A percentile compares a stretch with the other conserved stretches of the same genome.
phyloP scores from a whole-genome alignment of 345 rosid genomes.

The Boechera divaricarpa region DNA sequence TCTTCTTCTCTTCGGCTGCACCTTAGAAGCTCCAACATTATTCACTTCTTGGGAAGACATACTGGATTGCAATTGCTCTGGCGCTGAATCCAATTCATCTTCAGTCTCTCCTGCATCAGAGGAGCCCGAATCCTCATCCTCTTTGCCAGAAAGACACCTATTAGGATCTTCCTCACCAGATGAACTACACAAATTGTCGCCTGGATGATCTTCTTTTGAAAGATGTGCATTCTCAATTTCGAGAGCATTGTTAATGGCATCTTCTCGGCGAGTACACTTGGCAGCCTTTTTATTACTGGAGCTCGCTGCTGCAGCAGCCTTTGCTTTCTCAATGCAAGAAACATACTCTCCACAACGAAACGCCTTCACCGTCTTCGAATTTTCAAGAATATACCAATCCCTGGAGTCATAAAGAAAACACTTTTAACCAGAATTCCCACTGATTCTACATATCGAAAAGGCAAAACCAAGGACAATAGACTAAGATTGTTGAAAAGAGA shows the following conservation, averaged over 20 bases:
- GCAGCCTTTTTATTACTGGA: conserved; percentile 60
- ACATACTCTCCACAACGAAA: conserved; percentile 98
- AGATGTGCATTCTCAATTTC: conserved; percentile 81
- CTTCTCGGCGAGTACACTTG: conserved; percentile 92
- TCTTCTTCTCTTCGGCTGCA: conserved; percentile 75
- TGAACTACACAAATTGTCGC: conserved; percentile 46
- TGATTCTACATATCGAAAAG: neutral
- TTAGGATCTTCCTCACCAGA: conserved; percentile 57
- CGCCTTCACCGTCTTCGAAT: conserved; percentile 91
- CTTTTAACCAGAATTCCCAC: conserved; percentile 10
- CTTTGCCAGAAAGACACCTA: conserved; percentile 59
- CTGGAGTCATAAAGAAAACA: conserved; percentile 49
- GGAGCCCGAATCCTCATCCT: conserved; percentile 49
- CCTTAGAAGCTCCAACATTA: conserved; percentile 52
- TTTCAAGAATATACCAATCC: conserved; percentile 98
- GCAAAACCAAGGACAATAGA: neutral
- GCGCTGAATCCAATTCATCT: conserved; percentile 56
- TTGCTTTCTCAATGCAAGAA: conserved; percentile 82
- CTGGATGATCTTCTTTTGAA: conserved; percentile 57
- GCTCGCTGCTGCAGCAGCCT: conserved; percentile 73
- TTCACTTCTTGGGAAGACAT: conserved; percentile 71
- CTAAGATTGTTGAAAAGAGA: neutral
- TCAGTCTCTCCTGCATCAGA: conserved; percentile 51
- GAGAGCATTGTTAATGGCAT: conserved; percentile 90
- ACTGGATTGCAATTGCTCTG: conserved; percentile 71